Evolutionary conservation across 2,329 filamentous ascomycete genomes (phyloP), one percentile per base, ranked within the genome.

Genomic region (Phialophora chinensis): DNA sequence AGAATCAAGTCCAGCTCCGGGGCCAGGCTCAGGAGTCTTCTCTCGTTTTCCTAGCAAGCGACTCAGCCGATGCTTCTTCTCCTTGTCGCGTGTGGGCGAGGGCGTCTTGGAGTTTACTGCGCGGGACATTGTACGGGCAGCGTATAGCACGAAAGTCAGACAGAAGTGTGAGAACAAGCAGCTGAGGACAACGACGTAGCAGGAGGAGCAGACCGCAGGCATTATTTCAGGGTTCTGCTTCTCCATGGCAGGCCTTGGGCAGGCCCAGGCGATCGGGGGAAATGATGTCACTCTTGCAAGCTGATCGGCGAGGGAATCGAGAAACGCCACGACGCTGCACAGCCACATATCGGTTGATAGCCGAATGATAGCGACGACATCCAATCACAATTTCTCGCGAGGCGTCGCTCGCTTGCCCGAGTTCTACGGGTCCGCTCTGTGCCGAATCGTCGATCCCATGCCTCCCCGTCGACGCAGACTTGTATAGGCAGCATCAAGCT

Each of bases 401-500:
- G 2, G n/a, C 27, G 42, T 4, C 57, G 42, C 25, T 44, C 29
- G 57, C 38, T 60, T 60, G 57, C n/a, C 44, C 23, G 10, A 60
- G 23, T 20, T 29, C 44, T 60, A 61, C 20, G 59, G 59, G 49
- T 61, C 59, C 20, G 59, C 59, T 54, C 59, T 44, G 33, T 61
- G 59, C 23, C 49, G 44, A n/a, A 61, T 52, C 23, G 50, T 52
- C 59, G 59, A 35, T 52, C 59, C 59, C 29, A 61, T 38, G 8
- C 47, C 59, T 49, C 59, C 72, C 47, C 77, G 74, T 29, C 75
- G 85, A 67, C 92, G 83, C 0, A 94, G 90, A 65, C 90, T 82
- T 77, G 96, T 91, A 77, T 96, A 97, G 0, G 91, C 91, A 55
- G 89, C 83, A 76, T 97, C 93, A 11, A 98, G 82, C 75, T 96